These are phyloP conservation scores for Luvunga scandens DNA, from an alignment of 345 rosid species.

Conservation along the genomic window DNA sequence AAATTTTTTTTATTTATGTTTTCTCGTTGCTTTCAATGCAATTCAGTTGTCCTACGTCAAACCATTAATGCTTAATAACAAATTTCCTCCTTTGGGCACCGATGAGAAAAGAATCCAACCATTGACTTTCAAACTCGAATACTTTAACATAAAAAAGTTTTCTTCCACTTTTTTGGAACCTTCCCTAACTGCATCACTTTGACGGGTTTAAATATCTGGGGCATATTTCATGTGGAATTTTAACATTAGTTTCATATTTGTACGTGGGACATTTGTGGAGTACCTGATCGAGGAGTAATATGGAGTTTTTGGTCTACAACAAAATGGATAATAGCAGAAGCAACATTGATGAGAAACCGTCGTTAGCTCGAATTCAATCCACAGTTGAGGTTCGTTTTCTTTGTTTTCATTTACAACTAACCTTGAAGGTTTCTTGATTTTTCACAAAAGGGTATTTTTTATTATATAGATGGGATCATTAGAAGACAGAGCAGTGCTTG, in stretches of 20 bases:
- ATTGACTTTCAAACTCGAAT: background rate
- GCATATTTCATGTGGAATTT: background rate
- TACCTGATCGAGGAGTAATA: conserved; percentile 9
- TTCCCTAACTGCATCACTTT: background rate
- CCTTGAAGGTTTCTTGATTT: background rate
- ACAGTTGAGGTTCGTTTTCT: conserved; percentile 20
- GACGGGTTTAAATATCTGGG: background rate
- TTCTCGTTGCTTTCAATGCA: background rate
- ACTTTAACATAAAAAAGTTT: background rate
- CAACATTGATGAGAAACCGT: background rate
- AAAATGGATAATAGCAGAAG: conserved; percentile 12
- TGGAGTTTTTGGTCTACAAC: background rate
- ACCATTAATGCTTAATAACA: background rate
- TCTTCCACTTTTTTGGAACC: background rate
- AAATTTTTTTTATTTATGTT: background rate
- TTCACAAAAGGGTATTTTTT: conserved; percentile 9
- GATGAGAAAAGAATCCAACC: background rate
- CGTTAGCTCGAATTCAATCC: conserved; percentile 12
- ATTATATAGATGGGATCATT: conserved; percentile 20
- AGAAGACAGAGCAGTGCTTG: conserved; percentile 10
- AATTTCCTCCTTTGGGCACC: background rate
- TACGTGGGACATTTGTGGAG: background rate
- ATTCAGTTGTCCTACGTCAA: background rate
- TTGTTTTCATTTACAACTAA: background rate
- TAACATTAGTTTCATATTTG: background rate